Percentiles rank a stretch among this genome's conserved stretches.
Evolutionary conservation across 352 stramenopile species (phyloP).

Genomic region (Phytopythium boreale): DNA sequence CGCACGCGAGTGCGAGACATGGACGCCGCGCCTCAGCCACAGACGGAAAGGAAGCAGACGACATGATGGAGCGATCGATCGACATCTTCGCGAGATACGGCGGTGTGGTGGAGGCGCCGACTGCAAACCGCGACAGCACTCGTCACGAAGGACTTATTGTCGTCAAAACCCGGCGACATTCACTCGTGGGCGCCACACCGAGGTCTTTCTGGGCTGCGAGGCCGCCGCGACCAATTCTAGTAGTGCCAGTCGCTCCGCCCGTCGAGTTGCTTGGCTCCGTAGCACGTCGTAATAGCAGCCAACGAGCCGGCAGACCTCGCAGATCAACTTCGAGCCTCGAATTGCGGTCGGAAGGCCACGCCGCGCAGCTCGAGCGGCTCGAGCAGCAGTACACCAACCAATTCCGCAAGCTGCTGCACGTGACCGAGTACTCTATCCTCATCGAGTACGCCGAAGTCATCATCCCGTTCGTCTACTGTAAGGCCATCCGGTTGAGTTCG

Average conservation of each 20-base stretch:
- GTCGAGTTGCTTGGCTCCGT: not conserved
- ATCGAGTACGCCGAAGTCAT: slow-evolving; percentile 1
- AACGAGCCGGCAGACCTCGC: not conserved
- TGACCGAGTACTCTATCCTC: slow-evolving; percentile 28
- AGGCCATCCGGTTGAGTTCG: not conserved
- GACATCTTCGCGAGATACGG: not conserved
- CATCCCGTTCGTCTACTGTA: not conserved
- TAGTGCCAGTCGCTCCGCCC: not conserved
- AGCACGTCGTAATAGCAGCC: too few relatives aligned
- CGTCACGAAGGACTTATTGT: not conserved
- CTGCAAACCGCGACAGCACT: not conserved
- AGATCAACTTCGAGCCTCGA: not conserved
- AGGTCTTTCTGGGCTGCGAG: not conserved
- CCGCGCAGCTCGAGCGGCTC: slow-evolving; percentile 3
- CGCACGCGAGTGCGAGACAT: not conserved
- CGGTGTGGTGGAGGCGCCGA: too few relatives aligned
- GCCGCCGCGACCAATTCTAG: not conserved
- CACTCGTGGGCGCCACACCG: too few relatives aligned
- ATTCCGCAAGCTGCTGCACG: slow-evolving; percentile 24
- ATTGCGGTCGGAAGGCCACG: not conserved
- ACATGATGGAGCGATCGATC: slow-evolving; percentile 2
- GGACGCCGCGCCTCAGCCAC: not conserved
- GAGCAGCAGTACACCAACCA: slow-evolving; percentile 14
- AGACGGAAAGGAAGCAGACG: not conserved
- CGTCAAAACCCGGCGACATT: not conserved